Percentiles rank a stretch among this genome's conserved stretches.
phyloP scores from a whole-genome alignment of 169 alveolate genomes.

The Toxoplasma gondii region DNA sequence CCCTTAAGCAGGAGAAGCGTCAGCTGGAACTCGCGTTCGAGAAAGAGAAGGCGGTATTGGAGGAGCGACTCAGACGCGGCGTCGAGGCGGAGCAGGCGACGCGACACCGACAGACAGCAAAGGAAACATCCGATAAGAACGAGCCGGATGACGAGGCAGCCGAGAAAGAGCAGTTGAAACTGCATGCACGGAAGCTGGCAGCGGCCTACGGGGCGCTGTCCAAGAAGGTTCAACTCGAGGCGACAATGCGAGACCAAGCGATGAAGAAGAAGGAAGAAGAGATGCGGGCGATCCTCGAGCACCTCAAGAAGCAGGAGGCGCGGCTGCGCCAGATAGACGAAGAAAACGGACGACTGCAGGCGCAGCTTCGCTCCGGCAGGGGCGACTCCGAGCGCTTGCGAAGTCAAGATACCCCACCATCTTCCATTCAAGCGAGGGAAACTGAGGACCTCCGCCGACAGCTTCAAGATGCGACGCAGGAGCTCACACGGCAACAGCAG shows the following conservation, averaged over 20 bases:
- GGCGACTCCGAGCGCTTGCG: not conserved
- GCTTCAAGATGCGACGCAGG: conserved; percentile 25
- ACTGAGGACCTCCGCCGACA: conserved; percentile 1
- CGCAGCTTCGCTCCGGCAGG: not conserved
- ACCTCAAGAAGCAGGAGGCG: not conserved
- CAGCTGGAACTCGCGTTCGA: not conserved
- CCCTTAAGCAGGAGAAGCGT: not conserved
- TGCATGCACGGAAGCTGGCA: conserved; percentile 25
- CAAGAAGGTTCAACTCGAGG: conserved; percentile 8
- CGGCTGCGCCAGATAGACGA: not conserved
- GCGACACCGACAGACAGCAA: not conserved
- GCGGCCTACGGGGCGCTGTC: not conserved
- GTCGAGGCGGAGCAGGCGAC: not conserved
- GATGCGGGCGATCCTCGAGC: not conserved
- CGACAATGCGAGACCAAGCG: not conserved
- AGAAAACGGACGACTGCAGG: not conserved
- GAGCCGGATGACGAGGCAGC: not conserved
- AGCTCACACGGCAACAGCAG: conserved; percentile 8
- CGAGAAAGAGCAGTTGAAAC: not conserved
- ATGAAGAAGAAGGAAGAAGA: not conserved
- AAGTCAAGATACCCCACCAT: not conserved
- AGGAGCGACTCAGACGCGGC: not conserved
- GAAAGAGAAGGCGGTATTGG: not conserved
- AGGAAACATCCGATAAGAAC: not conserved
- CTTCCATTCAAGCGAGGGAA: not conserved